A percentile compares a stretch with the other conserved stretches of the same genome.
phyloP scores from a whole-genome alignment of 2,329 filamentous ascomycete species.

The Aspergillus luchuensis region DNA sequence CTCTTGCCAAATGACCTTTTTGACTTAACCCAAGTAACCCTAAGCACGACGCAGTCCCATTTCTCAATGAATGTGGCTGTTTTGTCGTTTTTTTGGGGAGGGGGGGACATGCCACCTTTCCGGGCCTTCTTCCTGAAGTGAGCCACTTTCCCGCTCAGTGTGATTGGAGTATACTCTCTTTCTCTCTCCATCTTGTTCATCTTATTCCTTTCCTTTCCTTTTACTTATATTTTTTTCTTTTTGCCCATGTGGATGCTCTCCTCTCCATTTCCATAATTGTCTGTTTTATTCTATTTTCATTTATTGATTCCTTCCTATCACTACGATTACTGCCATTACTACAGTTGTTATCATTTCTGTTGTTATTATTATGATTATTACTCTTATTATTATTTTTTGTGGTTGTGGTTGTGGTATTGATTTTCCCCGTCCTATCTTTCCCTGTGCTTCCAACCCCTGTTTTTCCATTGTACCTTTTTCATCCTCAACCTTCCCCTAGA shows the following conservation, averaged over 20 bases:
- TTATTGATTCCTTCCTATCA: background rate
- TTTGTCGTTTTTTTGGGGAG: background rate
- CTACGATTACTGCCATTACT: background rate
- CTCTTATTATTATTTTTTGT: background rate
- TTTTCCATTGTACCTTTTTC: background rate
- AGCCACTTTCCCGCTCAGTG: background rate
- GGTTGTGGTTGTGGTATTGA: background rate
- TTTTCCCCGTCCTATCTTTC: background rate
- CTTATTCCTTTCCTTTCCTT: background rate
- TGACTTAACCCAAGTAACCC: background rate
- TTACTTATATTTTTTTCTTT: background rate
- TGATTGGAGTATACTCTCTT: background rate
- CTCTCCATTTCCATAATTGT: background rate
- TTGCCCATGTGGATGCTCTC: background rate
- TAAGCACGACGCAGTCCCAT: background rate
- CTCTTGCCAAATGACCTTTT: background rate
- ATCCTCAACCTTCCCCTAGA: background rate
- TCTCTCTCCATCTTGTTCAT: background rate
- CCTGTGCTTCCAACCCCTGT: background rate
- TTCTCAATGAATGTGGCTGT: conserved; percentile 1
- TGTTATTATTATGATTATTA: background rate
- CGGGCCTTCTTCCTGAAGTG: background rate
- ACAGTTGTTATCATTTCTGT: background rate
- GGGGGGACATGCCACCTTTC: background rate
- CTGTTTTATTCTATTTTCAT: background rate